phyloP scores from a whole-genome alignment of 2,329 filamentous ascomycete species.

The Aspergillus clavatus region DNA sequence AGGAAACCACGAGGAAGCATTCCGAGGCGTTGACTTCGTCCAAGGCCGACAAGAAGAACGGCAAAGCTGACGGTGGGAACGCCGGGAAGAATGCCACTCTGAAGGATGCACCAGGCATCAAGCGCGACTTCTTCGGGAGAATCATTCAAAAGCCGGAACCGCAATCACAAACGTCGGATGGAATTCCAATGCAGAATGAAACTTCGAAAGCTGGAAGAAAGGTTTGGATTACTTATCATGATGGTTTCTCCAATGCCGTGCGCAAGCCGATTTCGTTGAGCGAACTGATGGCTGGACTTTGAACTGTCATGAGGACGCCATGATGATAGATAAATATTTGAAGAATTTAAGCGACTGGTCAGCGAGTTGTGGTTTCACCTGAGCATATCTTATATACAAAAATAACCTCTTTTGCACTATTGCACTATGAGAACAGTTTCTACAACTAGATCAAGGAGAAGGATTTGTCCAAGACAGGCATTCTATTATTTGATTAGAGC shows the following conservation, averaged over 20 bases:
- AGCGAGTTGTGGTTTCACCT: no score
- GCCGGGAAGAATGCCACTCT: slow-evolving; percentile 21
- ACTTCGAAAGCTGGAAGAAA: slow-evolving; percentile 47
- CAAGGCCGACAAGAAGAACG: slow-evolving; percentile 22
- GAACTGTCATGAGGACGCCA: neutral
- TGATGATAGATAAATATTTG: neutral
- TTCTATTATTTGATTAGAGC: no score
- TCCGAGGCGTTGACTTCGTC: slow-evolving; percentile 49
- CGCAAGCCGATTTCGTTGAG: slow-evolving; percentile 76
- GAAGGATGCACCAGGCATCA: slow-evolving; percentile 44
- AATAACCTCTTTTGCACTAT: no score
- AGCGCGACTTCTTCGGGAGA: slow-evolving; percentile 82
- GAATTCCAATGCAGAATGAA: slow-evolving; percentile 26
- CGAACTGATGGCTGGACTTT: slow-evolving; percentile 61
- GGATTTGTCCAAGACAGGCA: no score
- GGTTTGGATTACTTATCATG: slow-evolving; percentile 85
- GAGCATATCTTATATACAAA: no score
- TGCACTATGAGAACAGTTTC: no score
- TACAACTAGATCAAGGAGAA: no score
- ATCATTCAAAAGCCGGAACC: slow-evolving; percentile 51
- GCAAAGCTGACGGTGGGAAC: slow-evolving; percentile 33
- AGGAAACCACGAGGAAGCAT: slow-evolving; percentile 63
- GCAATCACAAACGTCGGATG: slow-evolving; percentile 28
- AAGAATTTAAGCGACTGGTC: no score
- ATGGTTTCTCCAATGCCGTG: slow-evolving; percentile 89